A percentile compares a stretch with the other conserved stretches of the same genome.
phyloP scores from a whole-genome alignment of 768 basidiomycete genomes.

The Rhodotorula paludigena region DNA sequence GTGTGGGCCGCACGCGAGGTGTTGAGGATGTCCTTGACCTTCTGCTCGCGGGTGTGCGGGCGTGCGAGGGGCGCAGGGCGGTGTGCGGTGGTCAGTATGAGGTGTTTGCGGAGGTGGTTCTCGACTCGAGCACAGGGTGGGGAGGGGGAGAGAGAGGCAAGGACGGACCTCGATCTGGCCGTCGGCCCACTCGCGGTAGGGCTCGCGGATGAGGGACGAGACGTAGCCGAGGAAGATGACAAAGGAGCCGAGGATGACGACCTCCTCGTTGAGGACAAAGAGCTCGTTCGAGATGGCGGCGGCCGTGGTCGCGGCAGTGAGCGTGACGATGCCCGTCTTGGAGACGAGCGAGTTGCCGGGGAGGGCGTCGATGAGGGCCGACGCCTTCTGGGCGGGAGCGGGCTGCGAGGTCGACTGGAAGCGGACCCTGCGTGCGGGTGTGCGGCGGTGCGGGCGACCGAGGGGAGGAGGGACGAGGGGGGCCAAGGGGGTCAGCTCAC shows the following conservation, averaged over 20 bases:
- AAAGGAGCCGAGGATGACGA: conserved; percentile 70
- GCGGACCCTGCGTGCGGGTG: conserved; percentile 15
- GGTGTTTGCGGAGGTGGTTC: not conserved
- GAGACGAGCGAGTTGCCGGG: conserved; percentile 71
- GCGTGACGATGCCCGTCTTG: conserved; percentile 87
- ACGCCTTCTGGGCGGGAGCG: conserved; percentile 52
- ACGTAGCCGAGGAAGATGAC: conserved; percentile 40
- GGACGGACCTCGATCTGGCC: conserved; percentile 63
- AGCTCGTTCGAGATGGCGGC: conserved; percentile 58
- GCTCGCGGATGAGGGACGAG: conserved; percentile 60
- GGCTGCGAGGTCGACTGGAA: conserved; percentile 30
- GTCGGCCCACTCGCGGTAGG: conserved; percentile 88
- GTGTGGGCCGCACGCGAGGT: conserved; percentile 82
- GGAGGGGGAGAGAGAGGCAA: not conserved
- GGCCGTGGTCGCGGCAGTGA: conserved; percentile 52
- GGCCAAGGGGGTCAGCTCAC: not conserved
- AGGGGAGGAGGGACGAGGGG: not conserved
- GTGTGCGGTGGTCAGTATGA: not conserved
- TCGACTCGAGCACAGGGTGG: not conserved
- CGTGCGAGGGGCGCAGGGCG: not conserved
- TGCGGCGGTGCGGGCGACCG: not conserved
- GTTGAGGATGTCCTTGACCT: conserved; percentile 75
- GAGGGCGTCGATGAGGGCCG: conserved; percentile 83
- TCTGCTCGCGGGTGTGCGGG: conserved; percentile 43
- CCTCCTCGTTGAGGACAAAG: conserved; percentile 96